phyloP scores from a whole-genome alignment of 495 filamentous ascomycete species.

The Viridothelium virens region DNA sequence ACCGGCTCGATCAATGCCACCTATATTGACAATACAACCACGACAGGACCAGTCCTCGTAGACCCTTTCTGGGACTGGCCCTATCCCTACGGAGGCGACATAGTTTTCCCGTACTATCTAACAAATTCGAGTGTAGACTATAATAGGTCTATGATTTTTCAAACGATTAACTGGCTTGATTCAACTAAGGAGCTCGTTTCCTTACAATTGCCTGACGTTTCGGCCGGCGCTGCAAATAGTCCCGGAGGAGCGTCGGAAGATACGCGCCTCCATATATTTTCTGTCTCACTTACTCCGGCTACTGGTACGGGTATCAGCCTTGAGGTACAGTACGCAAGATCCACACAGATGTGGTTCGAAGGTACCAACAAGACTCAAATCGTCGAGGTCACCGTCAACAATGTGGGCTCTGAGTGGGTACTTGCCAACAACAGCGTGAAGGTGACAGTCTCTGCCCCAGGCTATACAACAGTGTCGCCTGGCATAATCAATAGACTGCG shows the following conservation, averaged over 20 bases:
- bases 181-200: slow-evolving; percentile 40
- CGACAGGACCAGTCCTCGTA: slow-evolving; percentile 39
- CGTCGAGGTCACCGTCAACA: slow-evolving; percentile 47
- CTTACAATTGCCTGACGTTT: slow-evolving; percentile 38
- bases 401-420: slow-evolving; percentile 40
- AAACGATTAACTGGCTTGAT: slow-evolving; percentile 42
- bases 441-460: slow-evolving; percentile 34
- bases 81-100: slow-evolving; percentile 43
- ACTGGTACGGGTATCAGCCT: slow-evolving; percentile 15
- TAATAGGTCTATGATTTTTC: slow-evolving; percentile 48
- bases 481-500: slow-evolving; percentile 43
- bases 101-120: slow-evolving; percentile 44
- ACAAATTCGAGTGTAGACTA: slow-evolving; percentile 41
- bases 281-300: slow-evolving; percentile 35
- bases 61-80: slow-evolving; percentile 44
- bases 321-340: slow-evolving; percentile 43
- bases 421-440: slow-evolving; percentile 35
- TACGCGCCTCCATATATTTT: slow-evolving; percentile 41
- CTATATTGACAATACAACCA: slow-evolving; percentile 40
- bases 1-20: slow-evolving; percentile 42
- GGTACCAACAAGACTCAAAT: slow-evolving; percentile 42
- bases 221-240: slow-evolving; percentile 24
- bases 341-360: slow-evolving; percentile 47
- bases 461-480: slow-evolving; percentile 35
- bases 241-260: slow-evolving; percentile 21